A percentile compares a stretch with the other conserved stretches of the same genome.
phyloP scores from a whole-genome alignment of 2,329 filamentous ascomycete genomes.

The Botrytis squamosa region DNA sequence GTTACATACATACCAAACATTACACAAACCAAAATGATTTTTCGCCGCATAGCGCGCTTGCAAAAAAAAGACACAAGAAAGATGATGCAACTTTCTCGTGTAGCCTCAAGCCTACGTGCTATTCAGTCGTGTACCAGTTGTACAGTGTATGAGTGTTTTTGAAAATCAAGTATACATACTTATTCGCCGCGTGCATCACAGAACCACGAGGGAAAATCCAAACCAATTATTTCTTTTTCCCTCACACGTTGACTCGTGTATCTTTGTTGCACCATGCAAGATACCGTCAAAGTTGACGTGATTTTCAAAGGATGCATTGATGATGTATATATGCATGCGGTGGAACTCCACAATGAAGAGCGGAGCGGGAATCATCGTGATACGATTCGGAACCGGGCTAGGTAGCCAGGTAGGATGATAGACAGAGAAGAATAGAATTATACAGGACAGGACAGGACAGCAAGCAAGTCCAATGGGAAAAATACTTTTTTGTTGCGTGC shows the following conservation, averaged over 20 bases:
- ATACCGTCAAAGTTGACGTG: background rate
- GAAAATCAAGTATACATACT: background rate
- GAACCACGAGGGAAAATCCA: background rate
- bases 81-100: background rate
- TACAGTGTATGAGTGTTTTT: background rate
- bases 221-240: background rate
- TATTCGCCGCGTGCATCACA: background rate
- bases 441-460: background rate
- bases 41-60: background rate
- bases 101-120: background rate
- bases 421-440: background rate
- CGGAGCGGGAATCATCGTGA: background rate
- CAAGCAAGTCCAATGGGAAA: too few relatives aligned
- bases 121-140: background rate
- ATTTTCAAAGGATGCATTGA: background rate
- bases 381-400: background rate
- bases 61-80: background rate
- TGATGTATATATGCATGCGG: background rate
- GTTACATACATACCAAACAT: background rate
- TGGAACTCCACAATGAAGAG: background rate
- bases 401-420: too few relatives aligned
- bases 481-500: background rate
- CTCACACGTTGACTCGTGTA: background rate
- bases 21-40: background rate
- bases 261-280: background rate